Evolutionary conservation across 352 stramenopile species (phyloP).

Genomic region (Globisporangium polare): DNA sequence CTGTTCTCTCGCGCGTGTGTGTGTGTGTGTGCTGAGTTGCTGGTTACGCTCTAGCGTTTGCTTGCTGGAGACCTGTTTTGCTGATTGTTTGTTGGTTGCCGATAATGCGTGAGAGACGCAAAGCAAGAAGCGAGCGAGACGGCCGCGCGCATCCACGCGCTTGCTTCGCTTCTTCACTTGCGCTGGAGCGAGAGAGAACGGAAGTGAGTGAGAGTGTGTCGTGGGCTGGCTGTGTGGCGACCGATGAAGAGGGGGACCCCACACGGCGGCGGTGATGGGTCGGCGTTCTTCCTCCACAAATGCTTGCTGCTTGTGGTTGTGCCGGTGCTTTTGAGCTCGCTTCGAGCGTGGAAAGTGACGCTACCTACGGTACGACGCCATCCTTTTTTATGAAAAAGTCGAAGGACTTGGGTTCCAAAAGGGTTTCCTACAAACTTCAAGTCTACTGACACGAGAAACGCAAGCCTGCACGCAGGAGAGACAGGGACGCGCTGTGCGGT

Average conservation of each 20-base stretch:
- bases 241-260: conserved; percentile 3
- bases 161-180: neutral
- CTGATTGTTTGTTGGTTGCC: neutral
- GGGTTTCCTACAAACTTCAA: neutral
- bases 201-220: conserved; percentile 8
- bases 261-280: neutral
- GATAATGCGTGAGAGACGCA: neutral
- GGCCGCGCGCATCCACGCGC: neutral
- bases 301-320: conserved; percentile 1
- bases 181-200: conserved; percentile 10
- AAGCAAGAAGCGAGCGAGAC: conserved; percentile 1
- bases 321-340: conserved; percentile 5
- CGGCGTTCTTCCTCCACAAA: neutral
- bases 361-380: neutral
- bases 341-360: neutral
- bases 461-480: neutral
- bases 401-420: neutral
- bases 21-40: neutral
- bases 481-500: neutral
- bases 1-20: neutral
- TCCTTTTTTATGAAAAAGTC: neutral
- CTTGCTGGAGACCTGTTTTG: neutral
- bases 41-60: neutral
- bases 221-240: neutral
- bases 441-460: neutral